A percentile compares a stretch with the other conserved stretches of the same genome.
phyloP scores from a whole-genome alignment of 2,329 filamentous ascomycete species.

The Fusarium continuum region DNA sequence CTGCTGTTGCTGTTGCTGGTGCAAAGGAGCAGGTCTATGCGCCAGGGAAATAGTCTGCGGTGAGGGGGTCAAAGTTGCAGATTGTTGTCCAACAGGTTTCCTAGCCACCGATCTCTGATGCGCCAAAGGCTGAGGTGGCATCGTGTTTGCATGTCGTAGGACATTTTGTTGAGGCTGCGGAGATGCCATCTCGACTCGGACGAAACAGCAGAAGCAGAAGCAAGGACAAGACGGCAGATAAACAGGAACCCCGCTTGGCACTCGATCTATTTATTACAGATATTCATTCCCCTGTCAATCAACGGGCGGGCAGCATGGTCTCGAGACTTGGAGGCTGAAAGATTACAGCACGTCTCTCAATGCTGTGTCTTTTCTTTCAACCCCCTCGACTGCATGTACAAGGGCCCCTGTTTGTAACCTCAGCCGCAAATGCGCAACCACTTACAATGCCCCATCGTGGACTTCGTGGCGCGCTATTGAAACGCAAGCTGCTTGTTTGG shows the following conservation, averaged over 20 bases:
- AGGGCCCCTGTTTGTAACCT: conserved; percentile 6
- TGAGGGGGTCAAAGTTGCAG: not conserved
- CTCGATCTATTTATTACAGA: conserved; percentile 7
- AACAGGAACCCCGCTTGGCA: conserved; percentile 13
- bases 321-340: conserved; percentile 2
- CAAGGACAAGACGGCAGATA: conserved; percentile 25
- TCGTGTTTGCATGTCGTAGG: not conserved
- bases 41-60: conserved; percentile 12
- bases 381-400: conserved; percentile 11
- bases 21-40: conserved; percentile 9
- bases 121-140: conserved; percentile 13
- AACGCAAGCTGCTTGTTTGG: conserved; percentile 9
- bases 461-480: conserved; percentile 31
- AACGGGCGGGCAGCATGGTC: not conserved
- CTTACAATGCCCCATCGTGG: not conserved
- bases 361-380: conserved; percentile 8
- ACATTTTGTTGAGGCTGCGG: conserved; percentile 16
- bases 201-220: conserved; percentile 3
- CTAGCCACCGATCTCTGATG: conserved; percentile 28
- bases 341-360: not conserved
- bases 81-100: conserved; percentile 12
- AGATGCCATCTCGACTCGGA: conserved; percentile 28
- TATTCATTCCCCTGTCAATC: conserved; percentile 9
- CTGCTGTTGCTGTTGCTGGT: not conserved
- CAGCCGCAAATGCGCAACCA: conserved; percentile 31